Conservation (phyloP, 2,329 filamentous ascomycete genomes). For the Penicillium nordicum region DNA sequence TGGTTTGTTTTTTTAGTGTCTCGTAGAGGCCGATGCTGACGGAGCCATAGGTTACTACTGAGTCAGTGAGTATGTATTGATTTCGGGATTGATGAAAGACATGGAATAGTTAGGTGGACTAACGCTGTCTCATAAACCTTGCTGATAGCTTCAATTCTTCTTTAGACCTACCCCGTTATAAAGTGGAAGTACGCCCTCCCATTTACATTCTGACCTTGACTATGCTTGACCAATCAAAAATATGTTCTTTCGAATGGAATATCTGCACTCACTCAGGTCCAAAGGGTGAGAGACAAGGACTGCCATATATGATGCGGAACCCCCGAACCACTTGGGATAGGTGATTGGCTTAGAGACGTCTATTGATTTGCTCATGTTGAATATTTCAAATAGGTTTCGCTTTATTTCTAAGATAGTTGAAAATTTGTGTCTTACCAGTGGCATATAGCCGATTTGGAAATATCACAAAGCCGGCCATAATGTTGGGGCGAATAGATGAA, state of each 20-base stretch:
- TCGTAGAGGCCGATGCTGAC: constrained; percentile 27
- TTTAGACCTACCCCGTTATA: constrained; percentile 20
- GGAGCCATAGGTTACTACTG: constrained; percentile 26
- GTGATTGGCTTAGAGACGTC: neutral
- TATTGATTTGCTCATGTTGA: neutral
- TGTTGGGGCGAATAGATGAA: neutral
- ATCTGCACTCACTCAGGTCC: constrained; percentile 21
- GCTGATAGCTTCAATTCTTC: constrained; percentile 18
- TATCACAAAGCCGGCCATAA: neutral
- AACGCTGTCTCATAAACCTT: constrained; percentile 23
- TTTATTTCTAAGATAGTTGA: neutral
- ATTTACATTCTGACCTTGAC: constrained; percentile 29
- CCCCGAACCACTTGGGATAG: constrained; percentile 22
- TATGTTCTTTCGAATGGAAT: neutral
- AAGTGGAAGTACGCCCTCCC: constrained; percentile 16
- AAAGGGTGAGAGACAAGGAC: constrained; percentile 27
- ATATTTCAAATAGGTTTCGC: neutral
- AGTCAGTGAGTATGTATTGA: neutral
- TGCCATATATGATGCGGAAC: constrained; percentile 30
- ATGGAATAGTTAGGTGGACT: neutral
- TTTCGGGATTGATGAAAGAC: neutral
- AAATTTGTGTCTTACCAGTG: neutral
- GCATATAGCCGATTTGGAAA: constrained; percentile 8
- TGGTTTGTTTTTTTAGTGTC: constrained; percentile 17
- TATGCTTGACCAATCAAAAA: neutral